Percentiles rank a stretch among this genome's conserved stretches.
phyloP scores from a whole-genome alignment of 2,329 filamentous ascomycete species.

The Colletotrichum camelliae region DNA sequence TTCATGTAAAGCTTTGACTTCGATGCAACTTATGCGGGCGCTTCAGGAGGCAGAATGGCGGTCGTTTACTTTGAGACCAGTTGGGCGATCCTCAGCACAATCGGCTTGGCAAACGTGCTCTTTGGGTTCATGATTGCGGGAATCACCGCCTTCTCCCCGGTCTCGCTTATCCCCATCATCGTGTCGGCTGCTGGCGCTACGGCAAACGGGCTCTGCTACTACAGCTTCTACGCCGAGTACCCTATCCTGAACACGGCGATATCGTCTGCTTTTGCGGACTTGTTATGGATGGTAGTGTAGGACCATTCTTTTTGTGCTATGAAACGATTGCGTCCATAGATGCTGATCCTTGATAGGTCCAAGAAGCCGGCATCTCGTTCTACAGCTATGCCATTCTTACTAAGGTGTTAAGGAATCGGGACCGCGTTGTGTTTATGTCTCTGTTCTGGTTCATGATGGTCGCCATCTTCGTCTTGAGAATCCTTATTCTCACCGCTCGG shows the following conservation, averaged over 20 bases:
- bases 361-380: constrained; percentile 48
- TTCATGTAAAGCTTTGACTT: neutral
- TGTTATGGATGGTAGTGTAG: constrained; percentile 42
- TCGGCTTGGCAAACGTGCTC: constrained; percentile 43
- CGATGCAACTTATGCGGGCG: neutral
- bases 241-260: constrained; percentile 30
- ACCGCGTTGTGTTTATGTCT: constrained; percentile 47
- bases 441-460: constrained; percentile 64
- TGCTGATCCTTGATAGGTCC: constrained; percentile 32
- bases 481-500: neutral
- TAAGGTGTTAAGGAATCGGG: constrained; percentile 48
- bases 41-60: neutral
- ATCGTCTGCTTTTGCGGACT: constrained; percentile 42
- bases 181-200: constrained; percentile 40
- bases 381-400: constrained; percentile 59
- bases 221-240: constrained; percentile 30
- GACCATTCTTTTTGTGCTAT: neutral
- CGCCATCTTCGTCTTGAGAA: constrained; percentile 49
- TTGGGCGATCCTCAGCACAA: constrained; percentile 49
- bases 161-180: constrained; percentile 43
- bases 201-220: constrained; percentile 39
- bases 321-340: neutral
- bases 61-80: constrained; percentile 44
- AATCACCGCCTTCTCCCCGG: constrained; percentile 41
- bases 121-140: constrained; percentile 43